Conservation (phyloP, 1,284 basidiomycete species). For the Hypsizygus ulmarius region DNA sequence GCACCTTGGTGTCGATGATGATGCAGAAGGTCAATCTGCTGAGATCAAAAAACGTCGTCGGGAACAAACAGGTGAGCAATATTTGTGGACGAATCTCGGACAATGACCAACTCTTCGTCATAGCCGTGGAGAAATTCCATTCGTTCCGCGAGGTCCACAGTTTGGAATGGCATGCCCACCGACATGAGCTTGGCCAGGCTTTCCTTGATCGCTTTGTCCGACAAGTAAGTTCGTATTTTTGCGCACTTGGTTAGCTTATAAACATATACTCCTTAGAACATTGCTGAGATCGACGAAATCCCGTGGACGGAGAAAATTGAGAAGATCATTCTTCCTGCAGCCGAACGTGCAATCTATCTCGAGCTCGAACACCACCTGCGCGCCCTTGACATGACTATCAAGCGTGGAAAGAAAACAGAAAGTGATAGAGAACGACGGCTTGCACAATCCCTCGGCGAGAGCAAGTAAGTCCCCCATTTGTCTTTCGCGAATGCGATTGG, state of each 20-base stretch:
- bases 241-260: background rate
- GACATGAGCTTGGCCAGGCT: constrained; percentile 78
- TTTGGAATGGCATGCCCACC: constrained; percentile 87
- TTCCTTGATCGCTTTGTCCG: constrained; percentile 86
- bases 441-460: constrained; percentile 84
- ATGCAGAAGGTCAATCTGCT: constrained; percentile 75
- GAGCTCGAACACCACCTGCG: constrained; percentile 95
- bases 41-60: constrained; percentile 77
- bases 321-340: constrained; percentile 79
- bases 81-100: background rate
- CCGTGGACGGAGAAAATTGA: constrained; percentile 72
- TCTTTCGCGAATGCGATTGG: background rate
- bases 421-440: constrained; percentile 90
- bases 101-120: constrained; percentile 11
- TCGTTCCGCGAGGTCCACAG: constrained; percentile 95
- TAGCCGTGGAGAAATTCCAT: constrained; percentile 90
- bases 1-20: constrained; percentile 88
- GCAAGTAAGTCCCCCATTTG: constrained; percentile 54
- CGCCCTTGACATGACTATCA: constrained; percentile 85
- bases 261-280: constrained; percentile 56
- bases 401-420: constrained; percentile 81
- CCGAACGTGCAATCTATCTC: constrained; percentile 92
- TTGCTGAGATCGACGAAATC: constrained; percentile 96
- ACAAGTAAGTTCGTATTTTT: constrained; percentile 47
- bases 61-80: constrained; percentile 74